A percentile compares a stretch with the other conserved stretches of the same genome.
phyloP scores from a whole-genome alignment of 2,329 filamentous ascomycete species.

The Epichloe gansuensis region DNA sequence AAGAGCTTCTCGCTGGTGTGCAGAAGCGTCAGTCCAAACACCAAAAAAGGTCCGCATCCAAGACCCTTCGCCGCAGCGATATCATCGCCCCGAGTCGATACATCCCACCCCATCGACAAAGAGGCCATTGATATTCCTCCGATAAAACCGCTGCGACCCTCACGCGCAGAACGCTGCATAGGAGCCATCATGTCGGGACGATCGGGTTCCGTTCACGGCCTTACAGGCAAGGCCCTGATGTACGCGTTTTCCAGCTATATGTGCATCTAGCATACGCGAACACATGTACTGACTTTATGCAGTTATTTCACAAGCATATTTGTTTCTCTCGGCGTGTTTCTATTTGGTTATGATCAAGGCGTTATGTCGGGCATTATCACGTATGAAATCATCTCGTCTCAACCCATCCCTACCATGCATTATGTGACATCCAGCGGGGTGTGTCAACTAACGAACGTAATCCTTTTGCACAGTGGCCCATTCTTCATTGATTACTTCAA shows the following conservation, averaged over 20 bases:
- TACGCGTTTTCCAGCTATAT: constrained; percentile 29
- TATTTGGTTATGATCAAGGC: constrained; percentile 84
- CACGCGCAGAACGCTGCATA: constrained; percentile 56
- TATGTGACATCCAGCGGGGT: background rate
- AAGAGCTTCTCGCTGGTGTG: constrained; percentile 42
- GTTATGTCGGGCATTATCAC: constrained; percentile 70
- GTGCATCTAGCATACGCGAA: background rate
- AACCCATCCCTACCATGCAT: background rate
- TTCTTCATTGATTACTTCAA: constrained; percentile 90
- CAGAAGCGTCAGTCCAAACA: constrained; percentile 32
- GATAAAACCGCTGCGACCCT: constrained; percentile 49
- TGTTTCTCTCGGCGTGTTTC: constrained; percentile 74
- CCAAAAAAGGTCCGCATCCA: constrained; percentile 60
- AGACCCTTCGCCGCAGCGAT: constrained; percentile 29
- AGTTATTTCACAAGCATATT: constrained; percentile 94
- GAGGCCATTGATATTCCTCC: constrained; percentile 76
- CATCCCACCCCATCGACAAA: constrained; percentile 40
- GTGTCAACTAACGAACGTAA: background rate
- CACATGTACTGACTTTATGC: constrained; percentile 1
- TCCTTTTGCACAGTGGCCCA: constrained; percentile 47
- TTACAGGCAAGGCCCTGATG: constrained; percentile 92
- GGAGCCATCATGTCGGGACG: constrained; percentile 79
- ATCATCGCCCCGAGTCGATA: constrained; percentile 22
- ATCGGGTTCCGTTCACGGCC: constrained; percentile 67
- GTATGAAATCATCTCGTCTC: constrained; percentile 29